A percentile compares a stretch with the other conserved stretches of the same genome.
Conservation (phyloP, 176 grass and related monocot species). For the Elymus sibiricus region DNA sequence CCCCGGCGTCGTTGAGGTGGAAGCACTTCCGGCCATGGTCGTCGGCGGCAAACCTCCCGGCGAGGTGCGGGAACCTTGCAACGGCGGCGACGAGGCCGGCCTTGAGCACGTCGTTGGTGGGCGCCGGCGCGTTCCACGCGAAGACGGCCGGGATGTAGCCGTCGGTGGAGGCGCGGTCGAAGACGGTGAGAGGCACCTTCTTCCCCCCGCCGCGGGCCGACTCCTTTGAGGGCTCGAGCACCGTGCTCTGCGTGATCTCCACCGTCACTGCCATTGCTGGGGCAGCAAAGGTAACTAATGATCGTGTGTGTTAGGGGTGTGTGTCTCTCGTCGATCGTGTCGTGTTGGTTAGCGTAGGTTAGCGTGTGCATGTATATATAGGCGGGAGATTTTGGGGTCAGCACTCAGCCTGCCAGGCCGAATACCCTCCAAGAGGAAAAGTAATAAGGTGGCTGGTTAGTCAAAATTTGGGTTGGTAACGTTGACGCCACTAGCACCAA, state of each 20-base stretch:
- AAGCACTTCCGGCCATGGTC: not conserved
- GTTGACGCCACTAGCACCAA: too few relatives aligned
- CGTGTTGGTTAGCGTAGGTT: not conserved
- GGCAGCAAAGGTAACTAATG: not conserved
- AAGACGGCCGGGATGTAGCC: not conserved
- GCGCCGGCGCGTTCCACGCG: not conserved
- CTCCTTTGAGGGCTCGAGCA: not conserved
- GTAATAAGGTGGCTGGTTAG: too few relatives aligned
- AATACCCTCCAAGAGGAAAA: too few relatives aligned
- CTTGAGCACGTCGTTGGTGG: not conserved
- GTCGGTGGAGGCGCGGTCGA: not conserved
- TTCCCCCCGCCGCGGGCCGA: not conserved
- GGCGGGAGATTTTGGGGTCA: too few relatives aligned
- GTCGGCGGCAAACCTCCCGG: not conserved
- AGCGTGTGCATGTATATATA: too few relatives aligned
- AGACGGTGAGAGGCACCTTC: not conserved
- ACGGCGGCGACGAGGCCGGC: not conserved
- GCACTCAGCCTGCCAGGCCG: too few relatives aligned
- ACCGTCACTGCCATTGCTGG: not conserved
- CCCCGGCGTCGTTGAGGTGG: not conserved
- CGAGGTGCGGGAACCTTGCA: not conserved
- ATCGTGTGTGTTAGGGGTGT: not conserved
- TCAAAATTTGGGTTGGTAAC: too few relatives aligned
- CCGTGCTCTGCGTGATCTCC: not conserved
- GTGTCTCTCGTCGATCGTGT: not conserved